Percentiles rank a stretch among this genome's conserved stretches.
Conservation (phyloP, 352 stramenopile genomes). For the Phytopythium helicoides region DNA sequence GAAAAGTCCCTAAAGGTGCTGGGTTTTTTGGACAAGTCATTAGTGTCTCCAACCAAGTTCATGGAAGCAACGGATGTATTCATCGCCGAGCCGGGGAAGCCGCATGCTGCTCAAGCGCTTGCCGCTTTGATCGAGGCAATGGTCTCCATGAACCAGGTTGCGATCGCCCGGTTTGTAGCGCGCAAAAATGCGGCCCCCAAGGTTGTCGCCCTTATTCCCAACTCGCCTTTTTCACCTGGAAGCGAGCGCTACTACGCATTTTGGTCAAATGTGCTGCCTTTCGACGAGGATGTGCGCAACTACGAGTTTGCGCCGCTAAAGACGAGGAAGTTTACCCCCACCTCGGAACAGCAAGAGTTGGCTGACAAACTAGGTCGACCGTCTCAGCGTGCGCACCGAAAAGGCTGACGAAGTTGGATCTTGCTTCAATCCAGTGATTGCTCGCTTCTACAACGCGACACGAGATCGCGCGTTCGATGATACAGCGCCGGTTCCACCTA, state of each 20-base stretch:
- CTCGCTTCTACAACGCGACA: slow-evolving; percentile 70
- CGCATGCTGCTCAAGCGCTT: slow-evolving; percentile 53
- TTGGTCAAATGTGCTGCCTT: slow-evolving; percentile 74
- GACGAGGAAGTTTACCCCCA: slow-evolving; percentile 46
- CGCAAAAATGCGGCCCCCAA: slow-evolving; percentile 78
- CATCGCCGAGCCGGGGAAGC: slow-evolving; percentile 71
- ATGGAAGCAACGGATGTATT: slow-evolving; percentile 68
- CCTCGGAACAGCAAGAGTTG: slow-evolving; percentile 48
- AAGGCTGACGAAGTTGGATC: slow-evolving; percentile 49
- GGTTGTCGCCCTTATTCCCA: slow-evolving; percentile 70
- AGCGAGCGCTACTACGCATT: slow-evolving; percentile 63
- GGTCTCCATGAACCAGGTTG: slow-evolving; percentile 54
- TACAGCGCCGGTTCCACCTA: slow-evolving; percentile 34
- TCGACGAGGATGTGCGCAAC: slow-evolving; percentile 72
- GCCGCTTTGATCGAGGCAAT: slow-evolving; percentile 67
- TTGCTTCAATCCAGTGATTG: slow-evolving; percentile 74
- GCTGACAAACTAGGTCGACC: slow-evolving; percentile 75
- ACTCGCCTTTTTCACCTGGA: slow-evolving; percentile 22
- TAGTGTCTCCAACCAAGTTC: slow-evolving; percentile 56
- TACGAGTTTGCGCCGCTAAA: slow-evolving; percentile 79
- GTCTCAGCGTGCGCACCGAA: slow-evolving; percentile 62
- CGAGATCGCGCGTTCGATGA: slow-evolving; percentile 55
- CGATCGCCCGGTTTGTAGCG: slow-evolving; percentile 73
- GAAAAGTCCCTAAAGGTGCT: slow-evolving; percentile 76
- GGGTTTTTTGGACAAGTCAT: slow-evolving; percentile 59